Evolutionary conservation across 495 filamentous ascomycete species (phyloP).

Genomic region (Lophium mytilinum): DNA sequence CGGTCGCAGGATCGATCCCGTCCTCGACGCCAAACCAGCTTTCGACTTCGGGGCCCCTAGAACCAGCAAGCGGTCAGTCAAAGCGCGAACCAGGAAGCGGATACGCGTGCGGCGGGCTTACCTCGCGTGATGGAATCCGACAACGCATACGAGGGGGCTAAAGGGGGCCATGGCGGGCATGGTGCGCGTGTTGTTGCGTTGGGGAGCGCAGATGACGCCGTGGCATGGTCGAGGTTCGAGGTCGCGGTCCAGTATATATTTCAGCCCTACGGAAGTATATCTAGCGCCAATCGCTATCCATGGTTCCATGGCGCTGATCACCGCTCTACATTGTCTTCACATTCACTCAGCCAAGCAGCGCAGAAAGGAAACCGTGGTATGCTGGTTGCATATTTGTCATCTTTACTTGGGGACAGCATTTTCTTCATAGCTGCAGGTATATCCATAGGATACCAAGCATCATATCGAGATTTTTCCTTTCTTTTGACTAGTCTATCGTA

Average conservation of each 20-base stretch:
- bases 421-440: too few species aligned
- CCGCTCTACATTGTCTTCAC: too few species aligned
- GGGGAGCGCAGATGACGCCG: background rate
- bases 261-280: conserved; percentile 1
- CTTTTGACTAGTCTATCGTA: too few species aligned
- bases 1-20: conserved; percentile 66
- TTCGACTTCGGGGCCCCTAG: conserved; percentile 88
- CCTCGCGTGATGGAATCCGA: conserved; percentile 95
- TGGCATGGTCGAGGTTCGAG: background rate
- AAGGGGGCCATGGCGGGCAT: conserved; percentile 18
- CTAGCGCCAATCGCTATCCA: too few species aligned
- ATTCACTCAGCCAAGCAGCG: too few species aligned
- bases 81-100: too few species aligned
- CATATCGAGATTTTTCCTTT: too few species aligned
- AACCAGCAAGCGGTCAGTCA: background rate
- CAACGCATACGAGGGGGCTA: conserved; percentile 69
- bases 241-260: background rate
- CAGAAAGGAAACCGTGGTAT: too few species aligned
- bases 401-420: too few species aligned
- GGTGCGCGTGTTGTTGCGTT: background rate
- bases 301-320: too few species aligned
- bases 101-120: conserved; percentile 30
- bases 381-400: too few species aligned
- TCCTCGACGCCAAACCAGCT: conserved; percentile 76
- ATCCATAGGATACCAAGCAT: too few species aligned